Conservation (phyloP, 371 early-diverging fungal species). For the Saksenaea vasiformis region DNA sequence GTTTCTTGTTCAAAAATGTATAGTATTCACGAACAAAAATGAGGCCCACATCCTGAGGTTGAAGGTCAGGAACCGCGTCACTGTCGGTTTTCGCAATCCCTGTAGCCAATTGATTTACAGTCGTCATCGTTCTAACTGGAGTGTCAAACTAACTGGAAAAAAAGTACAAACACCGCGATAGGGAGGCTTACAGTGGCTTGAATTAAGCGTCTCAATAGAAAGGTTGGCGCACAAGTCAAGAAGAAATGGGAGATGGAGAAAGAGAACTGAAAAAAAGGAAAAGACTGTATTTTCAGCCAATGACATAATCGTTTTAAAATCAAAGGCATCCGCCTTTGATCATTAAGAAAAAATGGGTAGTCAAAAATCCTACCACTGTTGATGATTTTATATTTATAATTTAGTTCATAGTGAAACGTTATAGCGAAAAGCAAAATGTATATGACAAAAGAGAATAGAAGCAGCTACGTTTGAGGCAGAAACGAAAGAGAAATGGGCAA, state of each 20-base stretch:
- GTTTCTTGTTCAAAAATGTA: constrained; percentile 88
- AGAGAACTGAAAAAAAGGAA: neutral
- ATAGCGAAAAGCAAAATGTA: too few species aligned
- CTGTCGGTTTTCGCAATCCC: neutral
- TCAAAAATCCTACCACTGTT: too few species aligned
- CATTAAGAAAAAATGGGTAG: too few species aligned
- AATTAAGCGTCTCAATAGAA: neutral
- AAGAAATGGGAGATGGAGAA: neutral
- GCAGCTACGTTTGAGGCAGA: too few species aligned
- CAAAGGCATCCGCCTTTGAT: too few species aligned
- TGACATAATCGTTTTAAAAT: neutral
- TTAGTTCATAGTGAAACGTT: too few species aligned
- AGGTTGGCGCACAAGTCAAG: constrained; percentile 4
- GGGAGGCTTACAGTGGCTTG: constrained; percentile 6
- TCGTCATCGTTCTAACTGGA: neutral
- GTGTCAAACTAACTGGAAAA: neutral
- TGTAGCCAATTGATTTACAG: constrained; percentile 1
- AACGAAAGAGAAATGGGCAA: too few species aligned
- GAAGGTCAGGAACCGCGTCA: constrained; percentile 12
- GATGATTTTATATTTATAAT: too few species aligned
- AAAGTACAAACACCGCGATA: neutral
- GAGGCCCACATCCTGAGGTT: constrained; percentile 81
- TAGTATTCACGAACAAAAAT: constrained; percentile 97
- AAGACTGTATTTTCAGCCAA: neutral
- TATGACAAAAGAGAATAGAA: too few species aligned